phyloP scores from a whole-genome alignment of 2,329 filamentous ascomycete genomes.

The Penicillium digitatum region DNA sequence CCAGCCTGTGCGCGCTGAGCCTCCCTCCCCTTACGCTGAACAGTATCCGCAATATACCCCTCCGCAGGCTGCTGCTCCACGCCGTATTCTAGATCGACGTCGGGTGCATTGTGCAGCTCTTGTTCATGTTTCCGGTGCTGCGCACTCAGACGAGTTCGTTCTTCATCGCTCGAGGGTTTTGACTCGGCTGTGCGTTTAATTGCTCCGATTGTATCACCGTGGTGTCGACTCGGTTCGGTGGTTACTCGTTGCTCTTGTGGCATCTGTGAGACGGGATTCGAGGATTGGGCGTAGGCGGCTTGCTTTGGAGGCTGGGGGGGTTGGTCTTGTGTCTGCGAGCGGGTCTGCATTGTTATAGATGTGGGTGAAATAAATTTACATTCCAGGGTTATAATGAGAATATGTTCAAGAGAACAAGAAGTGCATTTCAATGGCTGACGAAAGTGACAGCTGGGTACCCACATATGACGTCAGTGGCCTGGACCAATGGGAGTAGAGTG shows the following conservation, averaged over 20 bases:
- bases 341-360: conserved; percentile 13
- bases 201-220: conserved; percentile 24
- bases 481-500: neutral
- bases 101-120: conserved; percentile 15
- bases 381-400: neutral
- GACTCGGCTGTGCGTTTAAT: conserved; percentile 29
- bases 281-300: conserved; percentile 31
- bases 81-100: conserved; percentile 36
- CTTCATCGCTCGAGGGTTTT: conserved; percentile 27
- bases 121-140: conserved; percentile 16
- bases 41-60: conserved; percentile 34
- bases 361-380: neutral
- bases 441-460: neutral
- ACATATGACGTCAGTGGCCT: neutral
- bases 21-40: conserved; percentile 25
- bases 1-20: conserved; percentile 28
- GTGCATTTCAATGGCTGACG: neutral
- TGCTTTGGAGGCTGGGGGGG: conserved; percentile 35
- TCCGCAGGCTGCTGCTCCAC: conserved; percentile 37
- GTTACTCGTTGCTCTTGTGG: conserved; percentile 25
- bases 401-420: neutral
- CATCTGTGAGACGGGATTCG: conserved; percentile 33
- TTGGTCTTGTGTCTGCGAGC: conserved; percentile 14
- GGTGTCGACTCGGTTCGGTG: conserved; percentile 7
- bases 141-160: conserved; percentile 18